Evolutionary conservation across 805 yeast genomes (phyloP).

Genomic region (Tetrapisispora pingtungensis): DNA sequence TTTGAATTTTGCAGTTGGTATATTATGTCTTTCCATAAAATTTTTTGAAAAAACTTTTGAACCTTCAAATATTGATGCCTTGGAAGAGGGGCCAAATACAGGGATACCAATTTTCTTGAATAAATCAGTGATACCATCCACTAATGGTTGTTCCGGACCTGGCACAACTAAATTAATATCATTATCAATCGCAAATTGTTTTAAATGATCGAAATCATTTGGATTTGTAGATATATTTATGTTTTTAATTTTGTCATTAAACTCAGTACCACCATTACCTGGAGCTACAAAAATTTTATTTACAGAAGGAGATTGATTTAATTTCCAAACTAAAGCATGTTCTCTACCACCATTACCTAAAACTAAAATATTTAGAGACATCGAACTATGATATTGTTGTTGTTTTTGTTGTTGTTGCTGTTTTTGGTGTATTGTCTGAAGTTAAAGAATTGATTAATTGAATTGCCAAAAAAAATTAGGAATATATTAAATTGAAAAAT

Average conservation of each 20-base stretch:
- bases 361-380: conserved; percentile 56
- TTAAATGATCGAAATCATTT: conserved; percentile 59
- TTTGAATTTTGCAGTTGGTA: conserved; percentile 88
- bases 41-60: conserved; percentile 90
- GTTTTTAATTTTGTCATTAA: conserved; percentile 49
- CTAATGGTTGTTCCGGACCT: conserved; percentile 98
- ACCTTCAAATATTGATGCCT: conserved; percentile 93
- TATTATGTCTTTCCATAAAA: conserved; percentile 83
- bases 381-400: neutral
- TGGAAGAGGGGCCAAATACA: conserved; percentile 89
- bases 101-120: conserved; percentile 83
- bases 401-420: too few relatives aligned
- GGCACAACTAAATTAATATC: conserved; percentile 72
- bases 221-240: conserved; percentile 58
- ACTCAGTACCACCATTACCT: conserved; percentile 88
- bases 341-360: conserved; percentile 99
- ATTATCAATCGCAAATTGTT: conserved; percentile 62
- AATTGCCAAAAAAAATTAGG: too few relatives aligned
- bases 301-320: conserved; percentile 68
- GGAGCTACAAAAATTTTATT: conserved; percentile 81
- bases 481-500: too few relatives aligned
- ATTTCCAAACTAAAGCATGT: conserved; percentile 90
- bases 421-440: too few relatives aligned
- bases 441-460: too few relatives aligned
- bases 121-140: conserved; percentile 73